Conservation (phyloP, 2,329 filamentous ascomycete genomes). For the Cercospora sojina region DNA sequence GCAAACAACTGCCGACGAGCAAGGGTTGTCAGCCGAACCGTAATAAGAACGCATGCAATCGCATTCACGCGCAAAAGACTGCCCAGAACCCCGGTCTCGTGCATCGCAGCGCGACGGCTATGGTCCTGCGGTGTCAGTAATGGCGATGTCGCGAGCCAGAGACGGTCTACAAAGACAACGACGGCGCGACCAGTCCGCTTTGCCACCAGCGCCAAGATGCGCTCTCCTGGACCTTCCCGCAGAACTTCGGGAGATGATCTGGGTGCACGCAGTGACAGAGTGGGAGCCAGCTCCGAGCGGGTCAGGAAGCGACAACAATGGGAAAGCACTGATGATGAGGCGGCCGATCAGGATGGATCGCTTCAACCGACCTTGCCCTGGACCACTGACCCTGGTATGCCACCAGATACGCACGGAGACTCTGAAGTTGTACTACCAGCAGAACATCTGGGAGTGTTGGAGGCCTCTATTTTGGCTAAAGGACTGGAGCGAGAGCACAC, state of each 20-base stretch:
- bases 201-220: constrained; percentile 8
- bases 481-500: constrained; percentile 28
- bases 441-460: constrained; percentile 32
- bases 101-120: not conserved
- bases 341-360: constrained; percentile 26
- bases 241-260: constrained; percentile 28
- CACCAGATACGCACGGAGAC: constrained; percentile 27
- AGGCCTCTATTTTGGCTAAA: constrained; percentile 29
- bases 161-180: not conserved
- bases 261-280: constrained; percentile 25
- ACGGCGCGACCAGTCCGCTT: not conserved
- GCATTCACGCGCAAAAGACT: not conserved
- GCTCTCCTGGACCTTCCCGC: constrained; percentile 27
- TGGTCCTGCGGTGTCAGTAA: not conserved
- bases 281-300: constrained; percentile 16
- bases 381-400: constrained; percentile 25
- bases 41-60: not conserved
- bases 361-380: constrained; percentile 22
- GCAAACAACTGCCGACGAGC: not conserved
- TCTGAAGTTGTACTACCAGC: constrained; percentile 29
- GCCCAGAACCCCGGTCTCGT: not conserved
- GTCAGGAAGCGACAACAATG: not conserved
- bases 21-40: not conserved
- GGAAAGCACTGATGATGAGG: constrained; percentile 8
- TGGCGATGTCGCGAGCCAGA: not conserved